phyloP scores from a whole-genome alignment of 2,329 filamentous ascomycete species.

The Sphaerulina musiva region DNA sequence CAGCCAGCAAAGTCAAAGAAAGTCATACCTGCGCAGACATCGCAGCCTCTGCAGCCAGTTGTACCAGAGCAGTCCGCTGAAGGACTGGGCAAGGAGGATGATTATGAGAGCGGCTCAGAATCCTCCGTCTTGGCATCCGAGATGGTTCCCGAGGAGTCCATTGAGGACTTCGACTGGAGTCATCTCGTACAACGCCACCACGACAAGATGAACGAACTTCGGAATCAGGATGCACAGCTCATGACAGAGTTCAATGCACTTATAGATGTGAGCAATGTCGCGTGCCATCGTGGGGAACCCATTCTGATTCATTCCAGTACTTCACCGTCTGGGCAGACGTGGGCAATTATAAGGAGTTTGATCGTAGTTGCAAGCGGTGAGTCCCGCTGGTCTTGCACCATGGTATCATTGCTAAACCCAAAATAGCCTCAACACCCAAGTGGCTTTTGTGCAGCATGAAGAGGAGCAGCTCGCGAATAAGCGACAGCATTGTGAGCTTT shows the following conservation, averaged over 20 bases:
- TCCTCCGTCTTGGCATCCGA: slow-evolving; percentile 20
- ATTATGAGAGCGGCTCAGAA: not conserved
- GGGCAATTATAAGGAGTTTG: slow-evolving; percentile 65
- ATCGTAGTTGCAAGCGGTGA: slow-evolving; percentile 69
- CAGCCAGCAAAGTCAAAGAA: slow-evolving; percentile 13
- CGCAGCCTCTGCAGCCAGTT: not conserved
- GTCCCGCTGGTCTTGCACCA: slow-evolving; percentile 6
- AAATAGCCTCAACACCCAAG: slow-evolving; percentile 67
- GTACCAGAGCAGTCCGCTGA: not conserved
- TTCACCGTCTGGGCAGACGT: slow-evolving; percentile 74
- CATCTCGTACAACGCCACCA: slow-evolving; percentile 66
- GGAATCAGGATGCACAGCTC: slow-evolving; percentile 54
- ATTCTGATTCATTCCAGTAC: slow-evolving; percentile 48
- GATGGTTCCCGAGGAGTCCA: slow-evolving; percentile 26
- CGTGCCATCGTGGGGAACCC: not conserved
- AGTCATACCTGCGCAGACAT: not conserved
- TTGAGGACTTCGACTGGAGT: slow-evolving; percentile 66
- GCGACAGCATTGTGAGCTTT: slow-evolving; percentile 67
- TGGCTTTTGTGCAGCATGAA: slow-evolving; percentile 65
- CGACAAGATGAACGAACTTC: slow-evolving; percentile 56
- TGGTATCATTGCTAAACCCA: not conserved
- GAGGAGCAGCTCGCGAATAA: slow-evolving; percentile 67
- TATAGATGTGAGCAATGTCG: slow-evolving; percentile 49
- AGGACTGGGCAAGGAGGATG: not conserved
- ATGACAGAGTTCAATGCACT: slow-evolving; percentile 37